phyloP scores from a whole-genome alignment of 768 basidiomycete species.

The Agrocybe pediades region DNA sequence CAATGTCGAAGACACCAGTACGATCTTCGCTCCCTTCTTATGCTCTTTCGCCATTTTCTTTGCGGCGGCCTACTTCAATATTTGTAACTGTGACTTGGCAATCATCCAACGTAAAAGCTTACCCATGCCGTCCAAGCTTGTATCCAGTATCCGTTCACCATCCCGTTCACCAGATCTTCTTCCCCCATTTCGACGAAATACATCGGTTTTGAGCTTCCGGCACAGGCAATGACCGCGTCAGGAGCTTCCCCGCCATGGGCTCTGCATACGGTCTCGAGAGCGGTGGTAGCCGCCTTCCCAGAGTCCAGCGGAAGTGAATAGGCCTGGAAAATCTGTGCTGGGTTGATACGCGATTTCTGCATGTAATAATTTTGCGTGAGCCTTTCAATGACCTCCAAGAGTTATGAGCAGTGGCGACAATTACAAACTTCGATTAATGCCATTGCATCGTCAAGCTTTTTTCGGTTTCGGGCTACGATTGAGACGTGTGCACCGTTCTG shows the following conservation, averaged over 20 bases:
- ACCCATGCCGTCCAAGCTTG: slow-evolving; percentile 63
- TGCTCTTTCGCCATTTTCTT: slow-evolving; percentile 63
- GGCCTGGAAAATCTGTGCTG: slow-evolving; percentile 60
- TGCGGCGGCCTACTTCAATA: slow-evolving; percentile 60
- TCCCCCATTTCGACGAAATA: slow-evolving; percentile 75
- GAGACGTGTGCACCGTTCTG: slow-evolving; percentile 79
- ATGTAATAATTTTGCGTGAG: too few species aligned
- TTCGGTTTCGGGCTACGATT: slow-evolving; percentile 78
- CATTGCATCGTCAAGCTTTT: slow-evolving; percentile 61
- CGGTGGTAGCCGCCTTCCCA: slow-evolving; percentile 53
- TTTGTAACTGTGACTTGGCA: too few species aligned
- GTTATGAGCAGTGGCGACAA: slow-evolving; percentile 13
- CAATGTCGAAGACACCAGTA: slow-evolving; percentile 75
- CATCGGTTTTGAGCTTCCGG: slow-evolving; percentile 69
- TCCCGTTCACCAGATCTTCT: slow-evolving; percentile 51
- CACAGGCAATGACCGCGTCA: slow-evolving; percentile 79
- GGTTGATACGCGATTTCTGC: slow-evolving; percentile 53
- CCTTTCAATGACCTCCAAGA: background rate
- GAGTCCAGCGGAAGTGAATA: slow-evolving; percentile 69
- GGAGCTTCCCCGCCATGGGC: slow-evolving; percentile 61
- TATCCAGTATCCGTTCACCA: slow-evolving; percentile 48
- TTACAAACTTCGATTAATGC: slow-evolving; percentile 63
- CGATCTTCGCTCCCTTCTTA: slow-evolving; percentile 65
- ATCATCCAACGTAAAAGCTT: too few species aligned
- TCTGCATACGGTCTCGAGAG: slow-evolving; percentile 61